Conservation (phyloP, 1,284 basidiomycete genomes). For the Xanthoconium separans region DNA sequence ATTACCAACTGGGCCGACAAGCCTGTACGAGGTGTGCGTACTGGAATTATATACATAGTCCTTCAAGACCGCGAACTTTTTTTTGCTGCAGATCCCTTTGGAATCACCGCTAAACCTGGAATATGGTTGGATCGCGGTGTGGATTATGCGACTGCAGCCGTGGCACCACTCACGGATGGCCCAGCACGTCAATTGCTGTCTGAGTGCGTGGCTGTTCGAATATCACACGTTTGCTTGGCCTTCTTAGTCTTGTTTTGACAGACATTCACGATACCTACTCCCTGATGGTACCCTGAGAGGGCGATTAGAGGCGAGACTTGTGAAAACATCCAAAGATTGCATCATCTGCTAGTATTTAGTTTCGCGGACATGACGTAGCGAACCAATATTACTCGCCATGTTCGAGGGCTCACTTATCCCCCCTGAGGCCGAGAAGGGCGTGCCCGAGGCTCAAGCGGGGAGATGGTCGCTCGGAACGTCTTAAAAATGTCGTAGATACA, state of each 20-base stretch:
- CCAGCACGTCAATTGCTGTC: slow-evolving; percentile 2
- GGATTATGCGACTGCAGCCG: slow-evolving; percentile 16
- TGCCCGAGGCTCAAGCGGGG: too few relatives aligned
- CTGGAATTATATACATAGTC: not conserved
- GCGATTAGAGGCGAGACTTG: slow-evolving; percentile 18
- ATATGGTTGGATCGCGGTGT: slow-evolving; percentile 20
- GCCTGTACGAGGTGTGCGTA: slow-evolving; percentile 6
- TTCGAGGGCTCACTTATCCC: too few relatives aligned
- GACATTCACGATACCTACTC: slow-evolving; percentile 16
- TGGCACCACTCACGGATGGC: slow-evolving; percentile 7
- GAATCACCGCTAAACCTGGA: slow-evolving; percentile 6
- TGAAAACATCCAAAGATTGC: slow-evolving; percentile 12
- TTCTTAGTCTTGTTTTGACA: not conserved
- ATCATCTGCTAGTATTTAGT: slow-evolving; percentile 16
- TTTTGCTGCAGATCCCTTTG: not conserved
- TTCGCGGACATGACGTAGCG: too few relatives aligned
- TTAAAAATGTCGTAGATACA: too few relatives aligned
- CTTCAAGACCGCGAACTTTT: not conserved
- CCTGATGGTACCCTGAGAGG: slow-evolving; percentile 23
- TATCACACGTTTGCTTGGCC: too few relatives aligned
- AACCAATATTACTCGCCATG: not conserved
- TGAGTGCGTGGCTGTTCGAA: slow-evolving; percentile 7
- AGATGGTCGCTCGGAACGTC: too few relatives aligned
- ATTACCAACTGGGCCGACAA: slow-evolving; percentile 15
- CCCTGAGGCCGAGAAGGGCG: too few relatives aligned